Evolutionary conservation across 2,329 filamentous ascomycete genomes (phyloP).

Genomic region (Biscogniauxia marginata): DNA sequence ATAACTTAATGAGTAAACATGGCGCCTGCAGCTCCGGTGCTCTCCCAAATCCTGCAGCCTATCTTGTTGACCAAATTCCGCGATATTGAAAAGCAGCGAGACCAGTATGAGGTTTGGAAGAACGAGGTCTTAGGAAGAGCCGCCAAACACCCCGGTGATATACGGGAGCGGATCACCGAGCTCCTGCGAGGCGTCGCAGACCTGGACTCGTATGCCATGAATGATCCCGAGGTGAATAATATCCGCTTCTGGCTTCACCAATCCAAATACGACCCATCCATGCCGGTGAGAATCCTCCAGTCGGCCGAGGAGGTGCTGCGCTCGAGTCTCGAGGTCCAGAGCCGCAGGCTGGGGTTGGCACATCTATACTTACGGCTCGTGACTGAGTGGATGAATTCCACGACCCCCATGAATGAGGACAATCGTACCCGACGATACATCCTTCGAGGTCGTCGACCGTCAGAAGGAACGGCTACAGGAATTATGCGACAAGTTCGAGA

Average conservation of each 20-base stretch:
- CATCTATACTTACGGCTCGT: constrained; percentile 37
- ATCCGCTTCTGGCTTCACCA: constrained; percentile 37
- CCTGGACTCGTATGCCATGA: constrained; percentile 5
- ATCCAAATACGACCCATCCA: constrained; percentile 36
- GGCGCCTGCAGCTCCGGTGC: constrained; percentile 13
- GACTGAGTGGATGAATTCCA: constrained; percentile 39
- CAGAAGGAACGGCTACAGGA: constrained; percentile 37
- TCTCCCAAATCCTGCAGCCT: constrained; percentile 30
- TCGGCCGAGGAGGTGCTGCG: constrained; percentile 33
- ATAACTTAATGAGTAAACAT: constrained; percentile 1
- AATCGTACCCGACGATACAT: constrained; percentile 16
- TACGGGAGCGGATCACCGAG: constrained; percentile 9
- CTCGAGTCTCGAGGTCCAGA: constrained; percentile 34
- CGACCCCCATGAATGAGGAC: constrained; percentile 11
- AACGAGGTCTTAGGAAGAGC: constrained; percentile 8
- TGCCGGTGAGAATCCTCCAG: constrained; percentile 32
- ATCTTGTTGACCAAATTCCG: constrained; percentile 32
- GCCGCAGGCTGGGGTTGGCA: constrained; percentile 35
- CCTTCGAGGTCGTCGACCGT: constrained; percentile 32
- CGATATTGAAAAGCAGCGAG: constrained; percentile 30
- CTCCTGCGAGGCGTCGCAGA: constrained; percentile 11
- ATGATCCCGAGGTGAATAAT: constrained; percentile 23
- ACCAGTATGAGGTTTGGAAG: constrained; percentile 18
- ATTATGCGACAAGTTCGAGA: constrained; percentile 39
- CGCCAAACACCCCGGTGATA: constrained; percentile 6